Evolutionary conservation across 2,329 filamentous ascomycete species (phyloP).

Genomic region (Monosporascus sp.): DNA sequence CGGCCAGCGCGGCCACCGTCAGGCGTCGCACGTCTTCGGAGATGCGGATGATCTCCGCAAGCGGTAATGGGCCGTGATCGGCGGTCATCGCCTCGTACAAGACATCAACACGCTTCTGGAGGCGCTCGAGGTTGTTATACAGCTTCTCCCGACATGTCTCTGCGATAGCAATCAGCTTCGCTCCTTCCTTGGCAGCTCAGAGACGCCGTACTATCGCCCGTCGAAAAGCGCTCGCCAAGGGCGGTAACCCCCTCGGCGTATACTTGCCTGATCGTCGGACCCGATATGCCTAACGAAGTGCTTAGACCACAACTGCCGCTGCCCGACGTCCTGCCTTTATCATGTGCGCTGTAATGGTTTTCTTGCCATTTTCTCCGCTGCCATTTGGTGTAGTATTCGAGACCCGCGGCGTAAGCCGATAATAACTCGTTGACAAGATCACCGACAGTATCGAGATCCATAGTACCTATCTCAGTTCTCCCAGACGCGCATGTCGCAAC

Average conservation of each 20-base stretch:
- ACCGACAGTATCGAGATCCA: constrained; percentile 24
- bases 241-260: constrained; percentile 28
- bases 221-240: constrained; percentile 28
- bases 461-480: constrained; percentile 11
- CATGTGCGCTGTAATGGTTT: constrained; percentile 27
- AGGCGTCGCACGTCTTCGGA: constrained; percentile 29
- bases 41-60: constrained; percentile 26
- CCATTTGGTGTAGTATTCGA: constrained; percentile 31
- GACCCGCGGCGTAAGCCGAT: constrained; percentile 23
- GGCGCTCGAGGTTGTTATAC: constrained; percentile 17
- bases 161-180: constrained; percentile 6
- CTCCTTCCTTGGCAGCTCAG: background rate
- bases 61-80: constrained; percentile 21
- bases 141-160: constrained; percentile 26
- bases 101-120: constrained; percentile 22
- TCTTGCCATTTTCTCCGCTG: constrained; percentile 24
- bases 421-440: constrained; percentile 24
- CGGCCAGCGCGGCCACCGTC: constrained; percentile 27
- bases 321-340: constrained; percentile 1
- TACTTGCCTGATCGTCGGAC: constrained; percentile 23
- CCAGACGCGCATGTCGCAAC: constrained; percentile 11
- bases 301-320: constrained; percentile 26
- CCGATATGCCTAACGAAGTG: constrained; percentile 28
- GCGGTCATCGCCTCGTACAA: constrained; percentile 19
- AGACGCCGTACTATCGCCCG: constrained; percentile 28